Conservation (phyloP, 2,329 filamentous ascomycete species). For the Claviceps sp. region DNA sequence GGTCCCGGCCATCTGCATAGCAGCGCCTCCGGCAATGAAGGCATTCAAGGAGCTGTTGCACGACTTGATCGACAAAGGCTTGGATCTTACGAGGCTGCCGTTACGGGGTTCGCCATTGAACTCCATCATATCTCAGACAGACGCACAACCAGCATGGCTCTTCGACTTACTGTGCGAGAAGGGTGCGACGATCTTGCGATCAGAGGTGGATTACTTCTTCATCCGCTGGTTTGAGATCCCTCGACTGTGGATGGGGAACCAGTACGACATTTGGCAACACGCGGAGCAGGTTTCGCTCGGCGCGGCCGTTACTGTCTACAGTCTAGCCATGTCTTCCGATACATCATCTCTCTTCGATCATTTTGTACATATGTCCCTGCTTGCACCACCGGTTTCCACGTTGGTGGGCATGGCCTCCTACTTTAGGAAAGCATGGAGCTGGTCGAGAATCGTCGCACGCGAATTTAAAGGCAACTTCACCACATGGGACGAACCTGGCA, state of each 20-base stretch:
- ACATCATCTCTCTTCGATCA: background rate
- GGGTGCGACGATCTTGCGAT: background rate
- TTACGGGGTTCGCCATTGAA: background rate
- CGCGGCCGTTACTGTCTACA: background rate
- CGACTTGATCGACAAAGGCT: background rate
- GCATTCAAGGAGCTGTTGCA: background rate
- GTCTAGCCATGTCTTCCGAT: background rate
- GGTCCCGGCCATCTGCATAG: background rate
- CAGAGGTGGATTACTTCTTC: background rate
- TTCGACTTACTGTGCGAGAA: background rate
- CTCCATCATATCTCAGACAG: background rate
- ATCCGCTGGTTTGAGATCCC: background rate
- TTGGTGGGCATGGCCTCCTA: background rate
- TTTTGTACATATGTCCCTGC: background rate
- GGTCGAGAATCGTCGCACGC: background rate
- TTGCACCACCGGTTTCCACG: background rate
- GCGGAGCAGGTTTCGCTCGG: background rate
- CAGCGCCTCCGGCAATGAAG: background rate
- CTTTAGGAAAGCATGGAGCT: background rate
- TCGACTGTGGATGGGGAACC: background rate
- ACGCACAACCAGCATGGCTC: constrained; percentile 1
- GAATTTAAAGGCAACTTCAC: background rate
- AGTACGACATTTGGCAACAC: background rate
- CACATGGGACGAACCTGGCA: background rate
- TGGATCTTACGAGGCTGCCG: background rate